Conservation (phyloP, 352 stramenopile species). For the Phytophthora syringae region DNA sequence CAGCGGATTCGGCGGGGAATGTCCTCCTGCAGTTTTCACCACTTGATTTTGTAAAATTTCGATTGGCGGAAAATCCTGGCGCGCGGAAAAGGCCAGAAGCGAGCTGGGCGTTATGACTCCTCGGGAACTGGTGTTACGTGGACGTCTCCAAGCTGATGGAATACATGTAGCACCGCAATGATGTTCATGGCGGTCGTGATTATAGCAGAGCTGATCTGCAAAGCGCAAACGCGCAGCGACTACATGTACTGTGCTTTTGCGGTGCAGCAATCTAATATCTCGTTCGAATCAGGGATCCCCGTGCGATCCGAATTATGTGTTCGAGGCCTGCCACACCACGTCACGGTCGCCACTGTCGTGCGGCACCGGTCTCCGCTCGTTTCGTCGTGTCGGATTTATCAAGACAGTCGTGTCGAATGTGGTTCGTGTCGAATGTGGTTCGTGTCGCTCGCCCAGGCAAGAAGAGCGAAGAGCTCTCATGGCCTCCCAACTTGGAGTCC, state of each 20-base stretch:
- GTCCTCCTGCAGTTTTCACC: conserved; percentile 10
- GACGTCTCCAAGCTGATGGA: conserved; percentile 2
- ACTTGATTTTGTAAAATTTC: conserved; percentile 39
- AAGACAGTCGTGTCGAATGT: no score
- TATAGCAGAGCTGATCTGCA: no score
- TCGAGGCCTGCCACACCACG: neutral
- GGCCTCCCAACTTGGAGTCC: no score
- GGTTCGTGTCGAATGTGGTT: no score
- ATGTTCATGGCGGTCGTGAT: no score
- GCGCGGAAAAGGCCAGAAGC: conserved; percentile 24
- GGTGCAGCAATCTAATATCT: neutral
- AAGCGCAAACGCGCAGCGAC: no score
- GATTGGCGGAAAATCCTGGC: conserved; percentile 32
- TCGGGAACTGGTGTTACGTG: neutral
- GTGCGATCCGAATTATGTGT: neutral
- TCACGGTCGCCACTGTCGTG: neutral
- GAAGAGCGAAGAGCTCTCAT: no score
- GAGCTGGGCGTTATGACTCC: neutral
- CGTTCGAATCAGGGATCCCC: no score
- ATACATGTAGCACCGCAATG: no score
- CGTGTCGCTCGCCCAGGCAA: no score
- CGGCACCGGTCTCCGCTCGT: neutral
- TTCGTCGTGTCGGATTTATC: neutral
- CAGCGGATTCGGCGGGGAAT: conserved; percentile 3
- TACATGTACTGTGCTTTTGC: neutral